Percentiles rank a stretch among this genome's conserved stretches.
Conservation (phyloP, 768 basidiomycete species). For the Dioszegia hungarica region DNA sequence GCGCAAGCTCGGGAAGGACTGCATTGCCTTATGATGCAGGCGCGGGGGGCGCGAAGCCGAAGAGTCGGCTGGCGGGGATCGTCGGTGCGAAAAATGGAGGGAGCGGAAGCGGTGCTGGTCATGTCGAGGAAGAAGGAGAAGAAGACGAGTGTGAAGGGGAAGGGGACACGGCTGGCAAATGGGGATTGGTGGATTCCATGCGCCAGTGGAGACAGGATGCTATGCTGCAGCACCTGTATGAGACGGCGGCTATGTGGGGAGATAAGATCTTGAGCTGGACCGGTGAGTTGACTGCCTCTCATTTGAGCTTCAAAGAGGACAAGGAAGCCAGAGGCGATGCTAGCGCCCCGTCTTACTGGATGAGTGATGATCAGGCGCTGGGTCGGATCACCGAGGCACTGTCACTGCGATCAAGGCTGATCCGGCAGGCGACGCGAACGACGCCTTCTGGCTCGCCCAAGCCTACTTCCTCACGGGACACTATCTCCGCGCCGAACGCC, state of each 20-base stretch:
- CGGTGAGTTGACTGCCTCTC: conserved; percentile 55
- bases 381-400: too few species aligned
- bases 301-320: background rate
- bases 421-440: conserved; percentile 80
- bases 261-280: conserved; percentile 96
- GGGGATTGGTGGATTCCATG: conserved; percentile 92
- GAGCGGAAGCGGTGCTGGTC: background rate
- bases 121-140: conserved; percentile 42
- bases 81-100: background rate
- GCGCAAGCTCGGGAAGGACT: background rate
- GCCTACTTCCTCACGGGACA: conserved; percentile 94
- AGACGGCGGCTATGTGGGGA: conserved; percentile 97
- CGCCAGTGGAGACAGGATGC: conserved; percentile 96
- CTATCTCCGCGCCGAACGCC: conserved; percentile 85
- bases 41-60: conserved; percentile 7
- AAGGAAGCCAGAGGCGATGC: too few species aligned
- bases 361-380: too few species aligned
- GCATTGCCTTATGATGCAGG: background rate
- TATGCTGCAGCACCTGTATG: conserved; percentile 95
- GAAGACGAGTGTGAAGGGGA: conserved; percentile 40
- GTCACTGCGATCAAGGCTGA: background rate
- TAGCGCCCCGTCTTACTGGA: too few species aligned
- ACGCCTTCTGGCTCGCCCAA: conserved; percentile 98
- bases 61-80: background rate
- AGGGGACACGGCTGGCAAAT: conserved; percentile 53